Percentiles rank a stretch among this genome's conserved stretches.
phyloP scores from a whole-genome alignment of 306 rosid species.

The Lupinus albus region DNA sequence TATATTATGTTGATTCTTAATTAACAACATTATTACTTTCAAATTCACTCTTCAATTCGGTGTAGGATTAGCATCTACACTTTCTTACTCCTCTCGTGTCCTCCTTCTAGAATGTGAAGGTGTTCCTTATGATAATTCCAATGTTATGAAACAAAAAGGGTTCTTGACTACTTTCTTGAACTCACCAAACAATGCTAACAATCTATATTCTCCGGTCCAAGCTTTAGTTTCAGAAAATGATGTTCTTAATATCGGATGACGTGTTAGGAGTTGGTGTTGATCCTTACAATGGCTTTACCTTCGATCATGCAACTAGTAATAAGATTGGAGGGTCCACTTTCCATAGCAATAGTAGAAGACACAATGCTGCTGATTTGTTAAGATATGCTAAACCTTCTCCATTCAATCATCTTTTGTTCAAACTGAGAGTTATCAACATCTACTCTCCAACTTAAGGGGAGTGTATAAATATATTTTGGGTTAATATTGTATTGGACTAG shows the following conservation, averaged over 20 bases:
- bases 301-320: slow-evolving; percentile 69
- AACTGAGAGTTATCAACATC: too few relatives aligned
- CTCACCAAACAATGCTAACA: neutral
- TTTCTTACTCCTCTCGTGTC: slow-evolving; percentile 57
- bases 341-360: slow-evolving; percentile 63
- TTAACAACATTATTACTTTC: too few relatives aligned
- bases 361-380: slow-evolving; percentile 78
- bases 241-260: slow-evolving; percentile 81
- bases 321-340: slow-evolving; percentile 92
- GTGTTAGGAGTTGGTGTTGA: slow-evolving; percentile 73
- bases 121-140: slow-evolving; percentile 38
- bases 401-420: too few relatives aligned
- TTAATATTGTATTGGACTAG: too few relatives aligned
- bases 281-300: slow-evolving; percentile 78
- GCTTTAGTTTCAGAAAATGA: slow-evolving; percentile 83
- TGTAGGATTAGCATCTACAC: slow-evolving; percentile 78
- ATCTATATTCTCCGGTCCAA: slow-evolving; percentile 48
- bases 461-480: too few relatives aligned
- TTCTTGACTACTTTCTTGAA: slow-evolving; percentile 65
- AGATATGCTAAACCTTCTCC: slow-evolving; percentile 41
- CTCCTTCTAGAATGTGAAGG: slow-evolving; percentile 85
- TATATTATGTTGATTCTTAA: too few relatives aligned
- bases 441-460: too few relatives aligned
- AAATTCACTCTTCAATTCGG: too few relatives aligned
- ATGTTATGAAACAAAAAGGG: slow-evolving; percentile 77